These are phyloP conservation scores for Sphaerobolus stellatus DNA, from an alignment of 1,284 basidiomycete genomes.

Conservation along the genomic window DNA sequence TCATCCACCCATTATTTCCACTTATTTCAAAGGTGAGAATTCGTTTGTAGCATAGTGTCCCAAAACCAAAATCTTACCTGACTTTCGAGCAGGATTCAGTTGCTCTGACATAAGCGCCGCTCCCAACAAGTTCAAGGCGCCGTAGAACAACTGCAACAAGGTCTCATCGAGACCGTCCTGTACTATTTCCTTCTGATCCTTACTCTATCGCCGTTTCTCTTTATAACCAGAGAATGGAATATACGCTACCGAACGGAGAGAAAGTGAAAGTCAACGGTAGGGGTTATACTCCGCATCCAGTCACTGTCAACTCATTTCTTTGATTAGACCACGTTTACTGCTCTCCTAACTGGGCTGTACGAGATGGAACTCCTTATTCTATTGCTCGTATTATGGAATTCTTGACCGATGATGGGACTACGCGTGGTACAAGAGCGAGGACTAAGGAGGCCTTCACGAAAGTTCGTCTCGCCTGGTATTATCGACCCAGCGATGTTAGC, in stretches of 20 bases:
- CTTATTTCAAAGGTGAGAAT: no score
- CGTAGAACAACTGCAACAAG: no score
- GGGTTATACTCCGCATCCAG: neutral
- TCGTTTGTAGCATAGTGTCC: no score
- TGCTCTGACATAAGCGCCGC: no score
- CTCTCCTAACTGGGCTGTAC: slow-evolving; percentile 84
- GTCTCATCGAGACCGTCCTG: no score
- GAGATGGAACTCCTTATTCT: slow-evolving; percentile 91
- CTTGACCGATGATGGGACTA: slow-evolving; percentile 72
- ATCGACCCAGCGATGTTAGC: slow-evolving; percentile 86
- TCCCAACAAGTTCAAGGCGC: no score
- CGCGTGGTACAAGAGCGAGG: slow-evolving; percentile 47
- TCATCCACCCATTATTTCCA: no score
- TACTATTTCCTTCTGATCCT: no score
- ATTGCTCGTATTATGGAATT: slow-evolving; percentile 97
- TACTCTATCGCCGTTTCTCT: no score
- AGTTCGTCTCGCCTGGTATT: slow-evolving; percentile 90
- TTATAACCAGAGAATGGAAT: no score
- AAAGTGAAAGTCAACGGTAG: slow-evolving; percentile 81
- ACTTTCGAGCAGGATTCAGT: no score
- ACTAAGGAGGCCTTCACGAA: slow-evolving; percentile 63
- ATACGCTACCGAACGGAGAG: slow-evolving; percentile 54
- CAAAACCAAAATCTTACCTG: no score
- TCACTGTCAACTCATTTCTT: slow-evolving; percentile 30
- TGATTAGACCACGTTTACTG: slow-evolving; percentile 90